Conservation (phyloP, 257 asterid species). For the Cynanchum wilfordii region DNA sequence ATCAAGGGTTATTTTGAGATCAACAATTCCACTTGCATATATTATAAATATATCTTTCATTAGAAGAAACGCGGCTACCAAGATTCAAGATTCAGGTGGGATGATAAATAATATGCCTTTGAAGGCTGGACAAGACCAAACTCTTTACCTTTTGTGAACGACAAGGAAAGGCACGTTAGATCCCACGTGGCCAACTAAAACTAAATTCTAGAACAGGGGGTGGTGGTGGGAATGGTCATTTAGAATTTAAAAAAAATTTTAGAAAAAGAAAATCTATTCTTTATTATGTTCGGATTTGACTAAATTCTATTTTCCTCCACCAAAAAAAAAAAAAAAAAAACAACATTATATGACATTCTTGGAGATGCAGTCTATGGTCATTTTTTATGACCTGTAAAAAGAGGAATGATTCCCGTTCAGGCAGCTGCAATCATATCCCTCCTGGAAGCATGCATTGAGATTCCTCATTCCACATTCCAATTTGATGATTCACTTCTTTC, state of each 20-base stretch:
- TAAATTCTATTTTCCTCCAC: not conserved
- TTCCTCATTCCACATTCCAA: conserved; percentile 7
- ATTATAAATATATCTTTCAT: conserved; percentile 14
- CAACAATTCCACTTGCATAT: not conserved
- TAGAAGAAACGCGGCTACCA: conserved; percentile 26
- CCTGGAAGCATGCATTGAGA: conserved; percentile 9
- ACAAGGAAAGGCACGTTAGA: conserved; percentile 15
- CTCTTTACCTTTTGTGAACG: conserved; percentile 37
- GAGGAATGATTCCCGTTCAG: not conserved
- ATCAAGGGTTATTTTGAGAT: not conserved
- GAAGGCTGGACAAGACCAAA: conserved; percentile 41
- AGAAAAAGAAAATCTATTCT: not conserved
- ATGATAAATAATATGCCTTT: conserved; percentile 24
- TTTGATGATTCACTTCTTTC: not conserved
- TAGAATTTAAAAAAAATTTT: not conserved
- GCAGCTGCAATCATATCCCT: conserved; percentile 12
- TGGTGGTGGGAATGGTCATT: not conserved
- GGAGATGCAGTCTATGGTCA: not conserved
- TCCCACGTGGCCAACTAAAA: conserved; percentile 18
- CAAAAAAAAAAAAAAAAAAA: too few species aligned
- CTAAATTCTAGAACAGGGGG: conserved; percentile 2
- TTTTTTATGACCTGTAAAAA: not conserved
- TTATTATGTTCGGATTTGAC: not conserved
- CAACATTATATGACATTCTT: not conserved
- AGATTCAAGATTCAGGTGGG: conserved; percentile 11